Base-by-base conservation (phyloP, 345 rosid genomes). In the Syzygium aromaticum region DNA sequence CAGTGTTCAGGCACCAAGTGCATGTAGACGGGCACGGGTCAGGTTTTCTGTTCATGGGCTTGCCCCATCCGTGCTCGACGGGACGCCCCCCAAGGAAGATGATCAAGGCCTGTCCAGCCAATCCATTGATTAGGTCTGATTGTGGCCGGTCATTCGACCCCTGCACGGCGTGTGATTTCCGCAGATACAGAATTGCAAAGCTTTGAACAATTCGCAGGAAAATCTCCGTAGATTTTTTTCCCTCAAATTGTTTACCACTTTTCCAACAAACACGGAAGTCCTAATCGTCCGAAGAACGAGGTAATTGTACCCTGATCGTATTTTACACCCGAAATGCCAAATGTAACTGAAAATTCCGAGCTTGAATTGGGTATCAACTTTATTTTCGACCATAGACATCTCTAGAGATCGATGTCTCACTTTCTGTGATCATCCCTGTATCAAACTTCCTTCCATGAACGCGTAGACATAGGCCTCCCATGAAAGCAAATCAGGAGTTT, bases 251-350 rank as follows among this genome's bases (percentile, higher is more conserved):
- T 43, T 3, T 43, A 43, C 46, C 6, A 43, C 46, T 43, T 43
- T 5, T 43, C 46, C 46, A 43, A 43, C 6, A 43, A 43, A 43
- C 46, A 43, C 46, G 7, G 7, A 43, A 43, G 46, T 6, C 46
- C 46, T 43, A 43, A 43, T 43, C 46, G 46, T n/a, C 33, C 9
- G 1, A n/a, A 13, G 33, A 61, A 61, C 13, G 33, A 61, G 13
- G 67, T n/a, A 61, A 5, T n/a, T 13, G 8, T 7, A 27, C 33
- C 33, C 33, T 7, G 3, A n/a, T 61, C 1, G 12, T 61, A 6
- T 61, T n/a, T 6, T 27, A n/a, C 2, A 0, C 1, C 2, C 0
- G 1, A 30, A 13, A n/a, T 61, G 21, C 8, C 9, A 61, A 61
- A 61, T n/a, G n/a, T 6, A n/a, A 15, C 19, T n/a, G 38, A n/a